phyloP scores from a whole-genome alignment of 2,329 filamentous ascomycete species.

The Colletotrichum nymphaeae region DNA sequence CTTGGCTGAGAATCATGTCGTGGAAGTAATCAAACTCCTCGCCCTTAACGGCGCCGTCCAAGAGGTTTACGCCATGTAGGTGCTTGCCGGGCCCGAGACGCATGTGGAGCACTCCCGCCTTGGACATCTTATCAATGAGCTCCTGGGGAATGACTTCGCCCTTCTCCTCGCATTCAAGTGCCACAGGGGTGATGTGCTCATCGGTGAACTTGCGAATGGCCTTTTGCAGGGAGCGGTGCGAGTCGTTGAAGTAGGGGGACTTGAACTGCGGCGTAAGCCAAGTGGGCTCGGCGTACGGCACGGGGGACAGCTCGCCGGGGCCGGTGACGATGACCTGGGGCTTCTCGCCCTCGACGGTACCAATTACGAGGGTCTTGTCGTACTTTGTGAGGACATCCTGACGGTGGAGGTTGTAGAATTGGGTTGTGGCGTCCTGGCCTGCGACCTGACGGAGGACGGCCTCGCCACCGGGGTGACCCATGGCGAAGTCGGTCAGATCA shows the following conservation, averaged over 20 bases:
- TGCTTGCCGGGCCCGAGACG: slow-evolving; percentile 86
- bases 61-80: slow-evolving; percentile 75
- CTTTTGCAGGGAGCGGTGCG: slow-evolving; percentile 74
- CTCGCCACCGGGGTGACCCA: slow-evolving; percentile 86
- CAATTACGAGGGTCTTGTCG: slow-evolving; percentile 74
- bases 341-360: slow-evolving; percentile 79
- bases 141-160: slow-evolving; percentile 78
- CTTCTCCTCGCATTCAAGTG: slow-evolving; percentile 78
- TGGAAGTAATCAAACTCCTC: slow-evolving; percentile 91
- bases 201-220: slow-evolving; percentile 81
- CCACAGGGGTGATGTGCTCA: slow-evolving; percentile 77
- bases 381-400: slow-evolving; percentile 91
- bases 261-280: slow-evolving; percentile 85
- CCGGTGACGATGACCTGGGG: slow-evolving; percentile 77
- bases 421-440: slow-evolving; percentile 82
- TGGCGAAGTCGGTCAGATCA: slow-evolving; percentile 85
- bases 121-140: slow-evolving; percentile 83
- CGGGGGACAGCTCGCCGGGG: slow-evolving; percentile 77
- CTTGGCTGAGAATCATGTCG: slow-evolving; percentile 81
- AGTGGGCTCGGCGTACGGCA: slow-evolving; percentile 87
- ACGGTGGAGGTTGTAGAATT: slow-evolving; percentile 92
- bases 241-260: slow-evolving; percentile 83
- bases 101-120: slow-evolving; percentile 81
- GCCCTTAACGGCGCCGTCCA: slow-evolving; percentile 77
- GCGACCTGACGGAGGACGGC: slow-evolving; percentile 84